Evolutionary conservation across 176 grass and related monocot species (phyloP), one percentile per base, ranked within the genome.

Genomic region (Bolboschoenus planiculmis): DNA sequence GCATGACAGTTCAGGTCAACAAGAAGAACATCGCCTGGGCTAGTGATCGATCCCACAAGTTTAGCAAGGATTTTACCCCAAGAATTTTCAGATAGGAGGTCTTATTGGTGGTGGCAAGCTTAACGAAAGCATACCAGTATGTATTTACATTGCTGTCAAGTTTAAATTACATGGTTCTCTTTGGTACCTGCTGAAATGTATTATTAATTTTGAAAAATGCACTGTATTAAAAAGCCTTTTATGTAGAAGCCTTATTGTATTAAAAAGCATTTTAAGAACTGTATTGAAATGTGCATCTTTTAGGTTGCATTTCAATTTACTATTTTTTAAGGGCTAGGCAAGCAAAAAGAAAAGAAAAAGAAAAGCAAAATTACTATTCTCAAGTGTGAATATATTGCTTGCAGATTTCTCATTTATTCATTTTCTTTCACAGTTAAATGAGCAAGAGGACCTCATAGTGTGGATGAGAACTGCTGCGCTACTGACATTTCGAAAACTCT

Each of bases 401-500:
- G 64, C 5, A 36, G 2, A 8, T n/a, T 37, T 7, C 34, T 64
- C 31, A 21, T 36, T 67, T 67, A 39, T 39, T 9, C 4, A 16
- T 37, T 39, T 37, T 15, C 59, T 23, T 83, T 37, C 89, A 70
- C 61, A 94, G 94, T 88, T 97, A 75, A 92, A 90, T 86, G 90
- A 97, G 77, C 90, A 94, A 91, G 94, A 97, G 70, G 94, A 94
- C 76, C 91, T 97, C 48, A 94, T 97, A 89, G 94, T 94, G 58
- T 97, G 91, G 92, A 97, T 97, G 94, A 87, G 94, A 90, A 92
- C 90, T 3, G 94, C 90, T 75, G 92, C 94, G 1, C 83, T 97
- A 31, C 90, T 92, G 77, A 88, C 84, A 55, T 97, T 94, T 83
- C 91, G 94, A 89, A 97, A 97, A 81, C 90, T 97, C 9, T 94